Base-by-base conservation (phyloP, 2,329 filamentous ascomycete species). In the Penicillium aurantiogriseum region DNA sequence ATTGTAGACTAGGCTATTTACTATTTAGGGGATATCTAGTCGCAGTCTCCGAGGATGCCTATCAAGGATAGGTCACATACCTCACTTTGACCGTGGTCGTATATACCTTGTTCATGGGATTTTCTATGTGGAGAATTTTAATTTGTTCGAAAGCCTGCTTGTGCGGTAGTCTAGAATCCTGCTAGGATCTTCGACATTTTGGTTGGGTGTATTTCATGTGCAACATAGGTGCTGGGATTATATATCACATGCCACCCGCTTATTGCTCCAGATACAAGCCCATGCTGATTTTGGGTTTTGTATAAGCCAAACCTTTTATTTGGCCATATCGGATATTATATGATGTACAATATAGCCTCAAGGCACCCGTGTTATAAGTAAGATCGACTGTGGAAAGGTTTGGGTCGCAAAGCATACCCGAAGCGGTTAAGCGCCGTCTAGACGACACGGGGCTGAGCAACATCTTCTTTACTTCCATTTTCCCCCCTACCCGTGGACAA, bases 371-470 rank as follows among this genome's bases (percentile, higher is more conserved):
- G 7, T 46, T 15, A 33, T 9, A 33, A 33, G n/a, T 15, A 40
- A 27, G 40, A 56, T 56, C 42, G 19, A 56, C 35, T 11, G 39
- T 44, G 9, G 5, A 56, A 46, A n/a, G 11, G 44, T 45, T 54
- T 21, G 31, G 45, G n/a, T 57, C 55, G 55, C 55, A 54, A 39
- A 48, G 55, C 44, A 57, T 57, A 54, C 55, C 55, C 44, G 25
- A 57, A 49, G 19, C 15, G 55, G 55, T 19, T 17, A 57, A 57
- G 55, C 51, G 55, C 51, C 17, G 17, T 9, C 38, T 17, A 45
- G 39, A 25, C 46, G n/a, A 42, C n/a, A 25, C 21, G 27, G 47
- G 31, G 42, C 42, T 29, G 21, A 56, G 17, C 54, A 40, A 36
- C 45, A 29, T 50, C 38, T 15, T 23, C 9, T 27, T 9, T 17